A percentile compares a stretch with the other conserved stretches of the same genome.
Conservation (phyloP, 345 rosid species). For the Cochlearia excelsa region DNA sequence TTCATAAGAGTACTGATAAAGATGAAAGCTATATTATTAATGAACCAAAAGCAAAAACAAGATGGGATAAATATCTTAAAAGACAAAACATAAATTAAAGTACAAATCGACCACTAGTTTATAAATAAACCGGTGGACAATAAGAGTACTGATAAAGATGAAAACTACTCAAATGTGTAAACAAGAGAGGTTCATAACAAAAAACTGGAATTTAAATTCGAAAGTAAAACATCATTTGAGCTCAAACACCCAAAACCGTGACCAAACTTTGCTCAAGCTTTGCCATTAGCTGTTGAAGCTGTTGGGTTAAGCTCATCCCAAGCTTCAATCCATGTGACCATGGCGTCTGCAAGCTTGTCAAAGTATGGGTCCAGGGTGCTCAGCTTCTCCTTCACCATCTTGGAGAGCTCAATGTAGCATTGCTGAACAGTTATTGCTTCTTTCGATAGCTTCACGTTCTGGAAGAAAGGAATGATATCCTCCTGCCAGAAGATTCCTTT, state of each 20-base stretch:
- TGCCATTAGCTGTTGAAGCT: constrained; percentile 40
- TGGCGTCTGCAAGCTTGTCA: constrained; percentile 81
- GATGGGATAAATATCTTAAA: too few relatives aligned
- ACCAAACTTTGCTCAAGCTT: constrained; percentile 38
- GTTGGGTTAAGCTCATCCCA: constrained; percentile 92
- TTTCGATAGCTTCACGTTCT: constrained; percentile 55
- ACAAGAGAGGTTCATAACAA: background rate
- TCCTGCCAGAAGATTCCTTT: constrained; percentile 97
- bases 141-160: constrained; percentile 12
- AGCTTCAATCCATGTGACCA: constrained; percentile 93
- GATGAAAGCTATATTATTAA: too few relatives aligned
- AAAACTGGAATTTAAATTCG: background rate
- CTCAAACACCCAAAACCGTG: constrained; percentile 30
- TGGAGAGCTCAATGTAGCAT: constrained; percentile 77
- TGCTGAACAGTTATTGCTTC: constrained; percentile 78
- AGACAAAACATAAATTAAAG: constrained; percentile 2
- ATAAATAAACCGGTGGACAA: constrained; percentile 21
- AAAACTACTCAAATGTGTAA: constrained; percentile 25
- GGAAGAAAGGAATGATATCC: constrained; percentile 93
- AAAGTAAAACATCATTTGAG: constrained; percentile 21
- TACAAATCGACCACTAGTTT: constrained; percentile 23
- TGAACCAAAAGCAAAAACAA: too few relatives aligned
- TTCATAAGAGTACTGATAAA: too few relatives aligned
- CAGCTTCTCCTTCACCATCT: constrained; percentile 79
- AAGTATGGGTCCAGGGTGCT: constrained; percentile 74